Base-by-base conservation (phyloP, 2,329 filamentous ascomycete genomes). In the Stemphylium beticola region DNA sequence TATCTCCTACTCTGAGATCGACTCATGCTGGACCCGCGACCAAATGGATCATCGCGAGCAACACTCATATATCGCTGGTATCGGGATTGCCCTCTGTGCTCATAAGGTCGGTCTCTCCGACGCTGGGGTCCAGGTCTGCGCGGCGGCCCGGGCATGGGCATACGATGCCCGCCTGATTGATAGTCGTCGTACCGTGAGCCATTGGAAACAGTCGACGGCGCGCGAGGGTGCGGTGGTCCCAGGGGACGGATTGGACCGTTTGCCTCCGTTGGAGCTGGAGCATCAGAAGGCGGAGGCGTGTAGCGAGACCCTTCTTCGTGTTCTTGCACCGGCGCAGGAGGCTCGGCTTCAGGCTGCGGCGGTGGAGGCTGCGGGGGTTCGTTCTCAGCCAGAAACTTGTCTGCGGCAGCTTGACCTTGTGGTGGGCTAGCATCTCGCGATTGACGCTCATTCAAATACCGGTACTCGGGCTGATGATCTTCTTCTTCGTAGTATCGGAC, bases 31-130 rank as follows among this genome's bases (percentile, higher is more conserved):
- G 72, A 60, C 7, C 67, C 71, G 24, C 73, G 70, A 40, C 65
- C 63, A 40, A 71, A 73, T 43, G 69, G 68, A n/a, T 75, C 73
- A 4, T 74, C 71, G 29, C 69, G 69, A 15, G 64, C 62, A 31
- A 72, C 63, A 20, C 68, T 72, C 69, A 73, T 70, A 48, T 74
- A 74, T 40, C 72, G 67, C 46, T 71, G 69, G 55, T 73, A 75
- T 14, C 72, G 66, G 14, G 72, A 70, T 1, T 72, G 71, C 47
- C 71, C 64, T 14, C 64, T 63, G 14, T 73, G 65, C 9, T 73
- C 72, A 40, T 72, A 65, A 4, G 66, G 63, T 29, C 68, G 65
- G 18, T 75, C 72, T 50, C 70, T 63, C 10, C 71, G 68, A 12
- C 73, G 69, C 8, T 69, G 63, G 11, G 70, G 69, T 17, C 61